These are phyloP conservation scores for Sphaerobolus stellatus DNA, from an alignment of 1,284 basidiomycete genomes.

Conservation along the genomic window DNA sequence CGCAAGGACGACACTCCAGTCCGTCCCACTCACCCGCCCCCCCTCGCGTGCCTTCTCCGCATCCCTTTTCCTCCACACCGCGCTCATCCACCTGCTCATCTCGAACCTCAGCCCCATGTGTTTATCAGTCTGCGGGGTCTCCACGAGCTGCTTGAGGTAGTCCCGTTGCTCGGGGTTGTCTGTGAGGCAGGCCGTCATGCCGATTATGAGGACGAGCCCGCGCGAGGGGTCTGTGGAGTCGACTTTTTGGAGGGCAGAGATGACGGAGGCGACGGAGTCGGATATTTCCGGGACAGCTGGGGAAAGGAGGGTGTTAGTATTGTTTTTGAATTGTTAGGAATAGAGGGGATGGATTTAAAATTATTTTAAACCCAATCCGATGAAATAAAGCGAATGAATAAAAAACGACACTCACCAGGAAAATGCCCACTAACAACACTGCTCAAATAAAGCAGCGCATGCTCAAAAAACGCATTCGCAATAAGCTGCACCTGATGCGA, in stretches of 20 bases:
- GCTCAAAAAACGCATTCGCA: conserved; percentile 63
- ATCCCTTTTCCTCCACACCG: conserved; percentile 66
- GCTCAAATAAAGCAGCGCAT: conserved; percentile 67
- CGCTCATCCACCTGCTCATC: conserved; percentile 60
- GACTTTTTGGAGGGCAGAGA: conserved; percentile 52
- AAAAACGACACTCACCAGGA: conserved; percentile 50
- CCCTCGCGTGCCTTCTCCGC: conserved; percentile 52
- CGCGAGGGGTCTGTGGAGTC: conserved; percentile 61
- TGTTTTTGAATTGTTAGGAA: no score
- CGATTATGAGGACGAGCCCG: conserved; percentile 67
- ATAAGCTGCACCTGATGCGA: conserved; percentile 41
- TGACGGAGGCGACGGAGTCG: conserved; percentile 52
- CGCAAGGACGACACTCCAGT: conserved; percentile 52
- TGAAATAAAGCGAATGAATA: conserved; percentile 8
- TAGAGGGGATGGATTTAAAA: no score
- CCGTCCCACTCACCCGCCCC: conserved; percentile 58
- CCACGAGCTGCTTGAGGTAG: conserved; percentile 57
- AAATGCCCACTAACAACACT: conserved; percentile 66
- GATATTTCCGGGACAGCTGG: conserved; percentile 75
- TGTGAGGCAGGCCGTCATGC: conserved; percentile 67
- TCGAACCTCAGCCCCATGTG: no score
- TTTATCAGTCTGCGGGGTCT: conserved; percentile 51
- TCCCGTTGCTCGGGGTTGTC: conserved; percentile 61
- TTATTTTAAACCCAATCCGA: background rate
- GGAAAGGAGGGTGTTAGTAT: no score